phyloP scores from a whole-genome alignment of 306 rosid species.

The Quillaja saponaria region DNA sequence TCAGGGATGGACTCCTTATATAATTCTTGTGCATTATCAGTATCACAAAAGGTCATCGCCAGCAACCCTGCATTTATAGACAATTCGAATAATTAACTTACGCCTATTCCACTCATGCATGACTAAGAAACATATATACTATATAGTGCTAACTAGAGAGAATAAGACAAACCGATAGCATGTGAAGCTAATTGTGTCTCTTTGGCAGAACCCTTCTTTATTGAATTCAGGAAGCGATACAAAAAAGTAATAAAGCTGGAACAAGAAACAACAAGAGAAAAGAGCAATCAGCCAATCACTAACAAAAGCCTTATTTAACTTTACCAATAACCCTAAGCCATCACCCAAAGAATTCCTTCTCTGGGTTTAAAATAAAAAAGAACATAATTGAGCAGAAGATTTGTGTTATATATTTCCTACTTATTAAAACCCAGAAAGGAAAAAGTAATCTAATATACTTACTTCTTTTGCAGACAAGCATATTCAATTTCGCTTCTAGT shows the following conservation, averaged over 20 bases:
- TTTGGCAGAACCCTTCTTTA: slow-evolving; percentile 35
- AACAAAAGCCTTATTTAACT: too few species aligned
- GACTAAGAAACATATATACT: not conserved
- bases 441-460: not conserved
- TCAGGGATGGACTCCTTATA: slow-evolving; percentile 1
- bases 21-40: slow-evolving; percentile 31
- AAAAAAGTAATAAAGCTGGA: slow-evolving; percentile 35
- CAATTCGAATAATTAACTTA: too few species aligned
- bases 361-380: too few species aligned
- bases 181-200: slow-evolving; percentile 32
- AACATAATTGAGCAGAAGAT: too few species aligned
- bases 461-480: slow-evolving; percentile 27
- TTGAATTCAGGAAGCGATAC: slow-evolving; percentile 10
- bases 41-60: slow-evolving; percentile 25
- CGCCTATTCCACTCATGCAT: too few species aligned
- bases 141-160: too few species aligned
- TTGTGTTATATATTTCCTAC: too few species aligned
- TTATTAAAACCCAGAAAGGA: too few species aligned
- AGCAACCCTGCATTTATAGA: slow-evolving; percentile 34
- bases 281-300: too few species aligned
- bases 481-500: not conserved
- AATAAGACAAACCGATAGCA: slow-evolving; percentile 29
- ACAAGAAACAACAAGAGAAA: slow-evolving; percentile 3
- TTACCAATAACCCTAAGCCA: too few species aligned
- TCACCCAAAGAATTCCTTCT: too few species aligned